These are phyloP conservation scores for Roridomyces roridus DNA, from an alignment of 768 basidiomycete genomes.

Conservation along the genomic window DNA sequence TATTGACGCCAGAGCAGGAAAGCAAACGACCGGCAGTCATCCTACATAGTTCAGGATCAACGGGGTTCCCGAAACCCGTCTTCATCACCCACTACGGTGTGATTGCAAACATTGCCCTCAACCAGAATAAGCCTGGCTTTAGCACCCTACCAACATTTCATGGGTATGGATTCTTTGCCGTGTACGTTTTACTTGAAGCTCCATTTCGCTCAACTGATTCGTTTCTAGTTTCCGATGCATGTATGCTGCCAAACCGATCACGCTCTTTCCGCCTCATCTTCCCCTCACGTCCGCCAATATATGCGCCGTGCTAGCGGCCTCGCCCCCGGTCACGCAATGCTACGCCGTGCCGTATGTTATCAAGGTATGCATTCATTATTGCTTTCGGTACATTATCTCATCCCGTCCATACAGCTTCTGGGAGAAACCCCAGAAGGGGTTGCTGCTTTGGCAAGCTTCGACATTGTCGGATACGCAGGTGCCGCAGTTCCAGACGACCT, in stretches of 20 bases:
- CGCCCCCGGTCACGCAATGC: conserved; percentile 38
- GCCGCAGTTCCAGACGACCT: conserved; percentile 60
- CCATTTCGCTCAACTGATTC: too few species aligned
- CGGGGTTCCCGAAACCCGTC: conserved; percentile 57
- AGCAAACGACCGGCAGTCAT: conserved; percentile 38
- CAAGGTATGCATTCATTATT: conserved; percentile 32
- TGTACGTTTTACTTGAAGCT: too few species aligned
- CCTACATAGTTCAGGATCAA: conserved; percentile 53
- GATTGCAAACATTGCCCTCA: conserved; percentile 40
- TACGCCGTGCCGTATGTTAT: conserved; percentile 46
- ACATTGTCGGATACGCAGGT: conserved; percentile 58
- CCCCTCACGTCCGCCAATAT: conserved; percentile 55
- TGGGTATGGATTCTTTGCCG: conserved; percentile 42
- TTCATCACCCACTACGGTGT: conserved; percentile 41
- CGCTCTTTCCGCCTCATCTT: conserved; percentile 50
- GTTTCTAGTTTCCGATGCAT: conserved; percentile 46
- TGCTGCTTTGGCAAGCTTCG: conserved; percentile 45
- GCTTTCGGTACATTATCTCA: too few species aligned
- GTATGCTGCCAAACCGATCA: conserved; percentile 46
- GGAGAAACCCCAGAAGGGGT: conserved; percentile 55
- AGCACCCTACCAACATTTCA: conserved; percentile 55
- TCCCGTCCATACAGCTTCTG: conserved; percentile 39
- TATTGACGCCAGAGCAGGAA: conserved; percentile 41
- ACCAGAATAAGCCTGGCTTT: conserved; percentile 42
- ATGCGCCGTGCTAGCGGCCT: conserved; percentile 40